Conservation (phyloP, 371 early-diverging fungal species). For the Actinomucor elegans region DNA sequence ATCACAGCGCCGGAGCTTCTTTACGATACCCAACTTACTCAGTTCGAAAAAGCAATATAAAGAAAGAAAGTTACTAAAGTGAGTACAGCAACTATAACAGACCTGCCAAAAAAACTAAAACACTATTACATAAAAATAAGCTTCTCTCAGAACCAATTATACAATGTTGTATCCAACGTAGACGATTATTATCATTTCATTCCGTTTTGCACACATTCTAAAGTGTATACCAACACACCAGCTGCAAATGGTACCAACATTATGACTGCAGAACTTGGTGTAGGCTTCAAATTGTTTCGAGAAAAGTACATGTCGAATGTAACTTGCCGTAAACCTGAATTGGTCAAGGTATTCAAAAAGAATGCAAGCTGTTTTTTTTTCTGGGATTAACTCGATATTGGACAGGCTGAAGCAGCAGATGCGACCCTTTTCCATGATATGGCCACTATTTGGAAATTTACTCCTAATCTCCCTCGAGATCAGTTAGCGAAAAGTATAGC, state of each 20-base stretch:
- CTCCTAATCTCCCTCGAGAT: conserved; percentile 45
- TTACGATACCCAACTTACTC: conserved; percentile 23
- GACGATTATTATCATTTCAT: conserved; percentile 74
- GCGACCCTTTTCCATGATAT: conserved; percentile 70
- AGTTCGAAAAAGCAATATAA: conserved; percentile 29
- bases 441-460: conserved; percentile 68
- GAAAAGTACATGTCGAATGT: conserved; percentile 81
- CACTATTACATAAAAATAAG: conserved; percentile 36
- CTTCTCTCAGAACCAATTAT: conserved; percentile 75
- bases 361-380: neutral
- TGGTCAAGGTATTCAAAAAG: conserved; percentile 46
- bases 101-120: neutral
- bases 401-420: conserved; percentile 66
- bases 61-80: conserved; percentile 36
- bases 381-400: neutral
- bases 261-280: conserved; percentile 70
- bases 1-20: conserved; percentile 24
- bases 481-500: conserved; percentile 31
- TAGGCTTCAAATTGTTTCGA: conserved; percentile 72
- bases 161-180: conserved; percentile 74
- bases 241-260: conserved; percentile 14
- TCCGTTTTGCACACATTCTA: conserved; percentile 75
- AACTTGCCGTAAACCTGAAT: conserved; percentile 56
- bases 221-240: conserved; percentile 44
- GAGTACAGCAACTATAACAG: neutral